These are phyloP conservation scores for Asclepias syriaca DNA, from an alignment of 257 asterid genomes.

Conservation along the genomic window DNA sequence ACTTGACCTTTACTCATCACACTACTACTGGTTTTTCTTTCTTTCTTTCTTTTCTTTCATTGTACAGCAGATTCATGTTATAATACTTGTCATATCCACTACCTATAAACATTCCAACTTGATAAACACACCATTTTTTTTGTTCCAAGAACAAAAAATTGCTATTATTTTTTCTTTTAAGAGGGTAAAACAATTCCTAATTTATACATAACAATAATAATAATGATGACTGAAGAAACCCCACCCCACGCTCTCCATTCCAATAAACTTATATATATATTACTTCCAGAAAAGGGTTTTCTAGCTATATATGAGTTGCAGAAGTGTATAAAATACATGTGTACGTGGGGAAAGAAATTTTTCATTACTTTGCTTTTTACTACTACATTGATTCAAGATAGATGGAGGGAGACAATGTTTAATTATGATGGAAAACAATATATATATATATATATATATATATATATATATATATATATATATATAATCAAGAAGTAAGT, in stretches of 20 bases:
- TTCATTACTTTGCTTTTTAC: background rate
- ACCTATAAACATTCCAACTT: conserved; percentile 24
- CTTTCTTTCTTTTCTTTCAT: conserved; percentile 1
- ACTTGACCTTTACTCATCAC: conserved; percentile 34
- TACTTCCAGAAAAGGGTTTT: background rate
- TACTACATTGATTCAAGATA: background rate
- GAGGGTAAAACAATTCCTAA: background rate
- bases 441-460: no score
- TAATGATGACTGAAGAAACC: conserved; percentile 17
- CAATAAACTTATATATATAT: conserved; percentile 4
- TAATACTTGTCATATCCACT: conserved; percentile 1
- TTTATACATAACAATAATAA: conserved; percentile 4
- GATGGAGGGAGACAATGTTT: background rate
- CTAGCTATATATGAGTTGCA: background rate
- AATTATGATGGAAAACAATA: background rate
- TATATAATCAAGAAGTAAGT: background rate
- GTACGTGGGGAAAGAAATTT: background rate
- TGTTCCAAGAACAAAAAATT: background rate
- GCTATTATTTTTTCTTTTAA: background rate
- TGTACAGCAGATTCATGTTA: conserved; percentile 14
- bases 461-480: no score
- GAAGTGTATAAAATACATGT: background rate
- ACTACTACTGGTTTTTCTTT: conserved; percentile 22
- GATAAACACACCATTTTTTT: conserved; percentile 22
- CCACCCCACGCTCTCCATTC: background rate